Percentiles rank a stretch among this genome's conserved stretches.
Evolutionary conservation across 495 filamentous ascomycete genomes (phyloP).

Genomic region (Hypoxylon perforatum): DNA sequence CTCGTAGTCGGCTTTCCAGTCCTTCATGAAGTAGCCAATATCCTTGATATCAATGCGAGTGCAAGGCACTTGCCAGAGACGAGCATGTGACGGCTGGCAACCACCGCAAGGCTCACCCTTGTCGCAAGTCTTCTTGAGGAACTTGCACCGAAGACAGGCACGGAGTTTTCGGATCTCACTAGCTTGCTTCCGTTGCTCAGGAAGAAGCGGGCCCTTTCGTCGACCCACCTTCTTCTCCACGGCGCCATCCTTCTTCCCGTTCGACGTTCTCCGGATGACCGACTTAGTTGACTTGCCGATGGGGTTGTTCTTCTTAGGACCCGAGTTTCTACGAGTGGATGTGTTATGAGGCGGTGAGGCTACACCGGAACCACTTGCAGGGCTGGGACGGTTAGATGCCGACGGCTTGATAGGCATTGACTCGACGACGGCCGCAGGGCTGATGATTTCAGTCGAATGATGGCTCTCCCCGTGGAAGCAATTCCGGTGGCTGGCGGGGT

Average conservation of each 20-base stretch:
- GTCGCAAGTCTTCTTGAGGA: conserved; percentile 97
- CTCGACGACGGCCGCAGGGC: conserved; percentile 74
- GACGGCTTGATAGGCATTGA: conserved; percentile 76
- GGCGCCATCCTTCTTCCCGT: conserved; percentile 74
- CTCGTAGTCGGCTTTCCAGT: conserved; percentile 95
- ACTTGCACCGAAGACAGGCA: conserved; percentile 95
- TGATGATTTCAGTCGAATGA: conserved; percentile 66
- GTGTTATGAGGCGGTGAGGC: conserved; percentile 66
- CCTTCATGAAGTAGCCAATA: conserved; percentile 97
- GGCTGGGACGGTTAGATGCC: conserved; percentile 63
- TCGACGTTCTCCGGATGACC: conserved; percentile 79
- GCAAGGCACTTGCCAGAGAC: conserved; percentile 94
- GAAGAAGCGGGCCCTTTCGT: conserved; percentile 84
- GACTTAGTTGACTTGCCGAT: conserved; percentile 83
- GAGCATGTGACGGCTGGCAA: conserved; percentile 90
- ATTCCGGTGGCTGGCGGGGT: conserved; percentile 61
- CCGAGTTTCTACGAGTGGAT: conserved; percentile 66
- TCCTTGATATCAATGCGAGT: conserved; percentile 97
- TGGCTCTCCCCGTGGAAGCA: conserved; percentile 60
- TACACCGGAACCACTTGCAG: conserved; percentile 69
- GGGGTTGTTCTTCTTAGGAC: conserved; percentile 79
- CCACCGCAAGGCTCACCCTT: conserved; percentile 93
- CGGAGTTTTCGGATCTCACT: conserved; percentile 92
- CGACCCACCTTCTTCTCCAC: conserved; percentile 91
- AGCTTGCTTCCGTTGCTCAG: conserved; percentile 94